A percentile compares a stretch with the other conserved stretches of the same genome.
These are phyloP conservation scores for Hymenoscyphus occultus DNA, from an alignment of 2,329 filamentous ascomycete genomes.

Conservation along the genomic window DNA sequence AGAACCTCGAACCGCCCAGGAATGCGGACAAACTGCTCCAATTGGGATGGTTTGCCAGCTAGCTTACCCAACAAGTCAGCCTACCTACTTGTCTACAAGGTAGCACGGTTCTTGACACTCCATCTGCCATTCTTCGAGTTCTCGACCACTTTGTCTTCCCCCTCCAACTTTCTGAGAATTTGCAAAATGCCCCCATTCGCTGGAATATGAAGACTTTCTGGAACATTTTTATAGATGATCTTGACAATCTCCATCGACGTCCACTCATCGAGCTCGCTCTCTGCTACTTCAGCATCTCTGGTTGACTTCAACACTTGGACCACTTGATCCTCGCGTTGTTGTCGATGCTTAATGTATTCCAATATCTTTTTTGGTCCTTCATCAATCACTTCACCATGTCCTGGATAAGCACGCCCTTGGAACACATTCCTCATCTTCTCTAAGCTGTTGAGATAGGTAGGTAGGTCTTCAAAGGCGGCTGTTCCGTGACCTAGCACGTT, in stretches of 20 bases:
- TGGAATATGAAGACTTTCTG: slow-evolving; percentile 69
- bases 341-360: slow-evolving; percentile 82
- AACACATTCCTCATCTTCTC: slow-evolving; percentile 66
- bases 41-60: neutral
- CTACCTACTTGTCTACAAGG: slow-evolving; percentile 35
- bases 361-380: slow-evolving; percentile 68
- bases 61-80: slow-evolving; percentile 2
- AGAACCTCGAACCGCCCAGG: neutral
- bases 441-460: slow-evolving; percentile 65
- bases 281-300: slow-evolving; percentile 30
- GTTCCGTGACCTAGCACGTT: slow-evolving; percentile 87
- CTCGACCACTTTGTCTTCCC: slow-evolving; percentile 63
- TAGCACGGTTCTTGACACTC: slow-evolving; percentile 44
- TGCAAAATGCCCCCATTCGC: slow-evolving; percentile 75
- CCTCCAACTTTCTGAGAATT: slow-evolving; percentile 74
- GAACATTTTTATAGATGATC: slow-evolving; percentile 78
- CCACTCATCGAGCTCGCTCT: slow-evolving; percentile 48
- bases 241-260: slow-evolving; percentile 80
- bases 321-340: slow-evolving; percentile 76
- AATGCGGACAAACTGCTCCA: neutral
- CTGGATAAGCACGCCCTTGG: slow-evolving; percentile 73
- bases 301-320: slow-evolving; percentile 56
- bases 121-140: slow-evolving; percentile 42
- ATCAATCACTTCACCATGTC: slow-evolving; percentile 76
- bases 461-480: slow-evolving; percentile 77